Base-by-base conservation (phyloP, 208 protist genomes). In the Entamoeba moshkovskii region DNA sequence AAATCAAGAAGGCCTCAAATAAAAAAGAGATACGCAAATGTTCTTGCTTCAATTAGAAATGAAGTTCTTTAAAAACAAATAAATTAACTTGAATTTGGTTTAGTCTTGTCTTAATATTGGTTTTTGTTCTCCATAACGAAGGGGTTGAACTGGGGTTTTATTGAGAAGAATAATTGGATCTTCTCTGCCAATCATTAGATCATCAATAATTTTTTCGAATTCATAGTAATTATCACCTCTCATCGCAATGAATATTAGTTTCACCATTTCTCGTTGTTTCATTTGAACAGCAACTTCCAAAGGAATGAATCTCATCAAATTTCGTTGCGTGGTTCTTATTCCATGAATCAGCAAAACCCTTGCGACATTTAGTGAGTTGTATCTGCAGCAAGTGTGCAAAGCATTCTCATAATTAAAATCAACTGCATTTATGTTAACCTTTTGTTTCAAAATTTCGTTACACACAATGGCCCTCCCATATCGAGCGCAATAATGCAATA, bases 1-100 rank as follows among this genome's bases (percentile, higher is more conserved):
- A 95, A 95, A 91, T 33, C 45, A 25, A 94, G 93, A 91, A 91
- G 94, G 42, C 29, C 45, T 11, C 46, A 42, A 44, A 47, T 92
- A 0, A 66, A 52, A 25, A 48, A 94, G 6, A 38, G 85, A 38
- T 95, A 94, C 66, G 92, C 22, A 22, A 1, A 16, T n/a, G 46
- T 66, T 15, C 3, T 93, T 33, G 2, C 2, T 85, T 2, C 13
- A 13, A 13, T 85, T 33, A 85, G 59, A 85, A 85, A 29, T 13
- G 29, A 85, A 85, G 11, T 85, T 38, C 59, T 73, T 73, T 49
- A 49, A 49, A n/a, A n/a, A n/a, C n/a, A n/a, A n/a, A n/a, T n/a
- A n/a, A n/a, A n/a, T n/a, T n/a, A n/a, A n/a, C n/a, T 49, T 49
- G 47, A 49, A 49, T 49, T 49, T 48, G 47, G 47, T 2, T 49